Base-by-base conservation (phyloP, 495 filamentous ascomycete species). In the Talaromyces trachyspermus region DNA sequence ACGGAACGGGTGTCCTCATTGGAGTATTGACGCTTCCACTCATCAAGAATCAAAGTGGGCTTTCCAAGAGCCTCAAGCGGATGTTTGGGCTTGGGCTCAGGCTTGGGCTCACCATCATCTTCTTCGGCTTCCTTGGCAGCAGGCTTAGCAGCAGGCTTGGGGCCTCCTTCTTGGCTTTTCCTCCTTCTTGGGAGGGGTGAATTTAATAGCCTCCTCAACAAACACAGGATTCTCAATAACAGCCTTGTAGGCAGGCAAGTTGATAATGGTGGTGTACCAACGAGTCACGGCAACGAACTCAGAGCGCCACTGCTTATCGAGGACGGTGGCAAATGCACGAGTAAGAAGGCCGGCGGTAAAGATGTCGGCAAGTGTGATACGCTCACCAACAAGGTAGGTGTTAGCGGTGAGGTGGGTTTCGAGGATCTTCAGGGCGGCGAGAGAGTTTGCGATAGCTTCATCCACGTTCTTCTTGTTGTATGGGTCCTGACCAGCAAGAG, bases 391-490 rank as follows among this genome's bases (percentile, higher is more conserved):
- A 49, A 99, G 86, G 81, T 86, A 99, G 57, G 92, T 99, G 80
- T 95, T 87, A 74, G 81, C 71, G 45, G 83, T 77, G 62, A 99
- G 86, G 73, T 97, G 88, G 56, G 84, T 68, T 68, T 96, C 90
- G 35, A 90, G 74, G 50, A 87, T 79, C 52, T 68, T 63, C 44
- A 94, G 52, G 53, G 74, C 79, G 73, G 82, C 82, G 52, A 78
- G 66, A 48, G 85, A 68, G 49, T 59, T 71, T 70, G 86, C 87
- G 59, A 76, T 57, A 39, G 76, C 65, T 20, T 94, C 88, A 33
- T 96, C 91, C 54, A 94, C 83, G 57, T 67, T 73, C 88, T 95
- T 96, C 87, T 96, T 98, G 80, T 95, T 96, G 84, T 95, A 98
- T 52, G 78, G 74, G 55, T 83, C 81, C 57, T 76, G 70, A 59